Evolutionary conservation across 2,329 filamentous ascomycete species (phyloP).

Genomic region (Ophiostoma triangulosporum): DNA sequence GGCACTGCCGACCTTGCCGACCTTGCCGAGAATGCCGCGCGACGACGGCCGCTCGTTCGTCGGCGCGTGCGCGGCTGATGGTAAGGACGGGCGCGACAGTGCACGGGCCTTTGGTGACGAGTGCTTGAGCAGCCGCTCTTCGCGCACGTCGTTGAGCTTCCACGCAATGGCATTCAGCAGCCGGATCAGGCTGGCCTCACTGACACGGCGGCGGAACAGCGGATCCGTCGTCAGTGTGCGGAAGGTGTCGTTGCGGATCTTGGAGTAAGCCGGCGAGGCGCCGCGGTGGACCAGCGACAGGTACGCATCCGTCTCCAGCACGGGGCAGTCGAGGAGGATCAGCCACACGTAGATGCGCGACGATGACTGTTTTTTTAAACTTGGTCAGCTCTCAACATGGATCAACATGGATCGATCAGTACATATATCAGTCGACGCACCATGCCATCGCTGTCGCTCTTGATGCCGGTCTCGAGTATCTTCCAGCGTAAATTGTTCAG

Average conservation of each 20-base stretch:
- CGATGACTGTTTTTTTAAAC: slow-evolving; percentile 49
- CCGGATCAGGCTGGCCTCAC: slow-evolving; percentile 86
- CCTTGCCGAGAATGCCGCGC: slow-evolving; percentile 2
- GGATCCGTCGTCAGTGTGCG: slow-evolving; percentile 92
- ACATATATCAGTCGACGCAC: slow-evolving; percentile 30
- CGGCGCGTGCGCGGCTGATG: not conserved
- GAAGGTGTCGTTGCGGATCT: slow-evolving; percentile 97
- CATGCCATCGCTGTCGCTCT: slow-evolving; percentile 70
- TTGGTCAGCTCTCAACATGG: not conserved
- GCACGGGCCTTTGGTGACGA: not conserved
- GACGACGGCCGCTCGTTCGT: not conserved
- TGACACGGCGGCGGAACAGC: slow-evolving; percentile 90
- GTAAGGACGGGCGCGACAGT: not conserved
- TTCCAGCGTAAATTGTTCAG: slow-evolving; percentile 60
- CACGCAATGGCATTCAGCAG: slow-evolving; percentile 91
- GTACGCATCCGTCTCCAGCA: slow-evolving; percentile 77
- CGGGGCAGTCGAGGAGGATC: slow-evolving; percentile 75
- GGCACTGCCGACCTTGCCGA: slow-evolving; percentile 6
- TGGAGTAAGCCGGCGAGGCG: slow-evolving; percentile 85
- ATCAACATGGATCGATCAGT: too few relatives aligned
- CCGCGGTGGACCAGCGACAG: slow-evolving; percentile 83
- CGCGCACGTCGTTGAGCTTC: slow-evolving; percentile 71
- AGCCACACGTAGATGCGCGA: slow-evolving; percentile 94
- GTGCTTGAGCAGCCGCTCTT: slow-evolving; percentile 22
- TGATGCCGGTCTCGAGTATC: slow-evolving; percentile 61